Evolutionary conservation across 805 yeast species (phyloP), one percentile per base, ranked within the genome.

Genomic region (Kodamaea fukazawae): DNA sequence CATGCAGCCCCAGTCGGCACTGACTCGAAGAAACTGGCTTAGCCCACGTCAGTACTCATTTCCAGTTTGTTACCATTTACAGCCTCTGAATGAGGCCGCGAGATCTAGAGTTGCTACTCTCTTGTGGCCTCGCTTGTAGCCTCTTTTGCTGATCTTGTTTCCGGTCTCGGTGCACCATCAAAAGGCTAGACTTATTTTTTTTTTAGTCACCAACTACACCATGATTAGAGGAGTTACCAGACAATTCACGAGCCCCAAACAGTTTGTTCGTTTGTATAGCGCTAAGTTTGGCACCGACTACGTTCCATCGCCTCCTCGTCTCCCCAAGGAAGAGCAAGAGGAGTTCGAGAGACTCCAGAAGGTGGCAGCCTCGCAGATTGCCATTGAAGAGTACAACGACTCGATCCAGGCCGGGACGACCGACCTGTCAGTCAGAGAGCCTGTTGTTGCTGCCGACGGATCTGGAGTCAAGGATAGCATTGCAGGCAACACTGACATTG

Each of bases 311-410:
- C 96, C 96, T 3, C 91, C 91, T 16, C 75, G 78, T 43, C 70
- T 87, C n/a, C 82, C 87, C 13, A 76, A 79, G 41, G 83, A 84
- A 47, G 86, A 86, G 38, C 96, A 87, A 60, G 89, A 83, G 51
- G 99, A 93, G 64, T 91, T 93, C 61, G 99, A 93, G 57, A 73
- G 76, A 30, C 76, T 91, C 29, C 95, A 89, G 54, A 80, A 75
- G 55, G 73, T 81, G 34, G 98, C 97, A 3, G 79, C 74, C 53
- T 76, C 90, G 0, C 90, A 85, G 61, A 78, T 79, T 3, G 85
- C 87, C 1, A 82, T 86, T 17, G 90, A 84, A 34, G 87, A 81
- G 41, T 84, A 81, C 56, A 86, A 86, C 51, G 65, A 67, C 14
- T 63, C 70, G 31, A 53, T 73, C 15, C 54, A 56, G 25, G 62